These are phyloP conservation scores for Smallanthus sonchifolius DNA, from an alignment of 129 eudicot species.

Conservation along the genomic window DNA sequence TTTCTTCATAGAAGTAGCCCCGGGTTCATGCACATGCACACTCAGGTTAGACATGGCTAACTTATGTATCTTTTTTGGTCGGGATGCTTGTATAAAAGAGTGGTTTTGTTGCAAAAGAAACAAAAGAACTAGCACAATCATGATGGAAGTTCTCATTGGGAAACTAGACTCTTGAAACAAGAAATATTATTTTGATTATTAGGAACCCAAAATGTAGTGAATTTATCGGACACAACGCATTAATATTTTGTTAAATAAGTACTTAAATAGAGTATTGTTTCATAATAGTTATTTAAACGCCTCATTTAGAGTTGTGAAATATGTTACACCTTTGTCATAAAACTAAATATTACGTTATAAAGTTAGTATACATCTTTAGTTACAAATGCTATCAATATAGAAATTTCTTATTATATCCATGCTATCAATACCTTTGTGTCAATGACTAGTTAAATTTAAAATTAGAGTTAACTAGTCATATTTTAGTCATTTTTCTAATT, in stretches of 20 bases:
- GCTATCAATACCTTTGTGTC: no score
- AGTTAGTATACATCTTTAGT: background rate
- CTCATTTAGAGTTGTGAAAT: background rate
- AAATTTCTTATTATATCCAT: no score
- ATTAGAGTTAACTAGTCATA: no score
- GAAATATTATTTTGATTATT: background rate
- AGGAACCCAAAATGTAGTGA: background rate
- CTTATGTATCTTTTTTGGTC: background rate
- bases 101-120: no score
- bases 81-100: background rate
- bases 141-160: no score
- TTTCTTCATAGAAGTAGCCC: background rate
- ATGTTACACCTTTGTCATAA: background rate
- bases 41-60: no score
- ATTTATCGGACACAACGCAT: background rate
- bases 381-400: no score
- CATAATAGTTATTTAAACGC: background rate
- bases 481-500: no score
- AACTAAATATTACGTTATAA: no score
- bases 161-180: no score
- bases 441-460: no score
- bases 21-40: background rate
- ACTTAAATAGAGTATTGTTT: background rate
- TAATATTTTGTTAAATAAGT: background rate
- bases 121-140: no score